Evolutionary conservation across 805 yeast species (phyloP).

Genomic region (Candida tibetensis): DNA sequence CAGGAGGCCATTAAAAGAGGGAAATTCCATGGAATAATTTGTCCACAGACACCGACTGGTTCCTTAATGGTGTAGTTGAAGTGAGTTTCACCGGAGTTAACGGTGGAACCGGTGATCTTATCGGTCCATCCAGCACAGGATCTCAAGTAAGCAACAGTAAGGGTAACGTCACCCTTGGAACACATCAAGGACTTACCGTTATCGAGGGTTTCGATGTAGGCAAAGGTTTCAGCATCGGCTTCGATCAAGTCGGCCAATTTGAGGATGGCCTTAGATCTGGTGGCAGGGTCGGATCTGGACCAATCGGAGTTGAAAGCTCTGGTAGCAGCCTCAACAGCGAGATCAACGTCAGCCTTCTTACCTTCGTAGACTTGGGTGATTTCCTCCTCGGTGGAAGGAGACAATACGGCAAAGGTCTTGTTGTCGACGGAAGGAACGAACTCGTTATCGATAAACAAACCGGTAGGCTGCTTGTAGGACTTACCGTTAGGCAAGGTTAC

Average conservation of each 20-base stretch:
- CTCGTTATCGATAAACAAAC: conserved; percentile 85
- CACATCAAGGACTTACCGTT: conserved; percentile 79
- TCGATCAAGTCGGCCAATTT: conserved; percentile 80
- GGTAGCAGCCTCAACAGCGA: conserved; percentile 83
- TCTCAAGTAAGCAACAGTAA: conserved; percentile 67
- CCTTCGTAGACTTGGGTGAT: conserved; percentile 73
- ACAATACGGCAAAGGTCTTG: conserved; percentile 57
- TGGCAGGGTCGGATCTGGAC: conserved; percentile 67
- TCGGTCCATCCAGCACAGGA: conserved; percentile 92
- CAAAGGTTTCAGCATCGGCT: conserved; percentile 64
- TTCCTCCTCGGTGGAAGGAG: conserved; percentile 71
- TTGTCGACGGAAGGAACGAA: conserved; percentile 59
- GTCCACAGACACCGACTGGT: conserved; percentile 94
- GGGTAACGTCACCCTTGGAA: conserved; percentile 72
- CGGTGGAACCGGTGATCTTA: conserved; percentile 71
- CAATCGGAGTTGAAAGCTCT: conserved; percentile 69
- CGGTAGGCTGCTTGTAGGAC: conserved; percentile 76
- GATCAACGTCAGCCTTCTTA: conserved; percentile 71
- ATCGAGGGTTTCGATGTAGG: conserved; percentile 81
- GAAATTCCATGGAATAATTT: conserved; percentile 96
- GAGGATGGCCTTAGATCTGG: conserved; percentile 59
- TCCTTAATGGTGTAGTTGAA: conserved; percentile 80
- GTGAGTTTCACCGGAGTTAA: conserved; percentile 72
- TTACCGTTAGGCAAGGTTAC: conserved; percentile 71
- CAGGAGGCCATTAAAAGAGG: conserved; percentile 92